Base-by-base conservation (phyloP, 2,329 filamentous ascomycete species). In the Aspergillus sp. region DNA sequence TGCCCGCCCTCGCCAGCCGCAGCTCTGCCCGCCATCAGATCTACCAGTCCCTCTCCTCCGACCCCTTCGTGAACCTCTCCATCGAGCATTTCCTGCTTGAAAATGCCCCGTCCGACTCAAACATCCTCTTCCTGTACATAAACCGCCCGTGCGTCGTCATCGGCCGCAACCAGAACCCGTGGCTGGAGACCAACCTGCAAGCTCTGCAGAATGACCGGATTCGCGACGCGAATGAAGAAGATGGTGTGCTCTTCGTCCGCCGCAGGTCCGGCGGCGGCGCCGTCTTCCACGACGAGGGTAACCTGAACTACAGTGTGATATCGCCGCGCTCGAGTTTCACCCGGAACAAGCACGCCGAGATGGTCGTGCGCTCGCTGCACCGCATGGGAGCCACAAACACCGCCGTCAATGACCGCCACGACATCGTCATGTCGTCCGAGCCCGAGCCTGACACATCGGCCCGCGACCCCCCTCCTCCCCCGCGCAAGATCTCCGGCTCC, bases 101-200 rank as follows among this genome's bases (percentile, higher is more conserved):
- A 48, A 76, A 77, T 34, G 80, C 81, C 0, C 74, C 79, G 2
- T 67, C 76, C 5, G 74, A 82, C 39, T 86, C 86, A 8, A 80
- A 74, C 10, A 62, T 96, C 31, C 74, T 96, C 2, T 82, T 96
- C 35, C 73, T 95, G 31, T 98, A 96, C 64, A 74, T 78, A 49
- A 96, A 98, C 62, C 63, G 75, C 24, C 86, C 89, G 1, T 86
- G 84, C 55, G 73, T 98, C 38, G 80, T 98, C 53, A 80, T 98
- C 45, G 91, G 91, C 26, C 79, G 91, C 39, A 98, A 98, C 58
- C 91, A 98, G 65, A 98, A 98, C 57, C 91, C 91, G 33, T 98
- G 89, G 91, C 71, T 85, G 6, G 91, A 98, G 64, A 78, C 85
- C 40, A 84, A 93, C 54, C 70, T 95, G 6, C 63, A 63, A 24